These are phyloP conservation scores for Nakazawaea sp. DNA, from an alignment of 805 yeast species.

Conservation along the genomic window DNA sequence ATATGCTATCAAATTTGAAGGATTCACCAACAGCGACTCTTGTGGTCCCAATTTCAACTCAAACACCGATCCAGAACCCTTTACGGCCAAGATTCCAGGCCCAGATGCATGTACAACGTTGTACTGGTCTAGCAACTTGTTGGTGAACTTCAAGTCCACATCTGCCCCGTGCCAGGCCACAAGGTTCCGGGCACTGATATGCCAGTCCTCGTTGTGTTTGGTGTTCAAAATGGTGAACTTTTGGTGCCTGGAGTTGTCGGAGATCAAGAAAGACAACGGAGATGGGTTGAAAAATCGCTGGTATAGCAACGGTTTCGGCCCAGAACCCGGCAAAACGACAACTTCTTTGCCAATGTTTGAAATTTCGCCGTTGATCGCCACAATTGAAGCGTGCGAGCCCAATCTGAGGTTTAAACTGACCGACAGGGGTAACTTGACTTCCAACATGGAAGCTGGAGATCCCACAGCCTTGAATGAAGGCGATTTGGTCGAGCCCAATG, in stretches of 20 bases:
- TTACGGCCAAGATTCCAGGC: constrained; percentile 31
- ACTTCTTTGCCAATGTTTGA: constrained; percentile 22
- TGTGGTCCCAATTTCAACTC: constrained; percentile 25
- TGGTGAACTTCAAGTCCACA: neutral
- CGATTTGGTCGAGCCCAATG: no score
- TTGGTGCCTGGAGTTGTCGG: constrained; percentile 26
- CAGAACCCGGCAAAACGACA: constrained; percentile 14
- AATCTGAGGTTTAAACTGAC: constrained; percentile 28
- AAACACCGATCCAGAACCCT: constrained; percentile 32
- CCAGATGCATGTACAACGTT: constrained; percentile 25
- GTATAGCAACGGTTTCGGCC: constrained; percentile 16
- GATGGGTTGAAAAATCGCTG: constrained; percentile 26
- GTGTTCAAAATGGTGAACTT: constrained; percentile 28
- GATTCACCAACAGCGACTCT: constrained; percentile 32
- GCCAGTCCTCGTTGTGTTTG: constrained; percentile 14
- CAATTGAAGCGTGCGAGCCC: constrained; percentile 29
- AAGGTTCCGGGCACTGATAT: constrained; percentile 27
- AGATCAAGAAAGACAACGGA: constrained; percentile 26
- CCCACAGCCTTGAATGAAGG: constrained; percentile 37
- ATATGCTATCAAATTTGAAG: constrained; percentile 33
- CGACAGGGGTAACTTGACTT: constrained; percentile 36
- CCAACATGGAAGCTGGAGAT: constrained; percentile 28
- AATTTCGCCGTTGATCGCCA: constrained; percentile 38
- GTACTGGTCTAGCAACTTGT: constrained; percentile 14
- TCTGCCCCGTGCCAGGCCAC: constrained; percentile 42